Base-by-base conservation (phyloP, 2,329 filamentous ascomycete species). In the Fusarium sp. region DNA sequence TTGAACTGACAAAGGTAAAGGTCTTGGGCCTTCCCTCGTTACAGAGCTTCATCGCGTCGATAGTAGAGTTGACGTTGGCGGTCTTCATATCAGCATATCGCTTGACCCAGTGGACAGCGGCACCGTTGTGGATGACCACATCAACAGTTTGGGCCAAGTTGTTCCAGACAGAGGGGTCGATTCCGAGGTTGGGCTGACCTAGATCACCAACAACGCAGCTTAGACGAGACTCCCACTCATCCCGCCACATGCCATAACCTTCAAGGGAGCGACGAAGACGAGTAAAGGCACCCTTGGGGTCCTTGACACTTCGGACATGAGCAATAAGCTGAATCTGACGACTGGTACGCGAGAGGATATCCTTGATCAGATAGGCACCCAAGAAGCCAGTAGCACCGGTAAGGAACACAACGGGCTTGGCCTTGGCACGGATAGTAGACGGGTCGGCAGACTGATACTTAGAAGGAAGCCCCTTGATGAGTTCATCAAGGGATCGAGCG, bases 331-430 rank as follows among this genome's bases (percentile, higher is more conserved):
- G 55, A 1, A 65, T 57, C 46, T 66, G 38, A n/a, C 61, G 47
- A 28, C 50, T 62, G 8, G 55, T 70, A 53, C 57, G 84, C 38
- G 86, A 86, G 2, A 97, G 84, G 2, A 97, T 80, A 57, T 97
- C 92, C 57, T 86, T 86, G 33, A 97, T 82, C 12, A 97, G 83
- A 75, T 94, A 97, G 0, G 92, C 87, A 30, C 94, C 94, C 20
- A 97, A 80, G 83, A 97, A 97, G 23, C 76, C 76, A 2, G 76
- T 97, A 6, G 92, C 93, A 42, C 95, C 94, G 4, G 94, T 97
- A 7, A 97, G 81, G 78, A 97, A 92, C 12, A 96, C 84, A 0
- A 90, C 93, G 11, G 74, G 61, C 59, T 79, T 64, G 66, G 78
- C 72, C 13, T 77, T 69, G 23, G 73, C 47, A 34, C 68, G 62